Evolutionary conservation across 768 basidiomycete genomes (phyloP).

Genomic region (Krasilnikovozyma curviuscula): DNA sequence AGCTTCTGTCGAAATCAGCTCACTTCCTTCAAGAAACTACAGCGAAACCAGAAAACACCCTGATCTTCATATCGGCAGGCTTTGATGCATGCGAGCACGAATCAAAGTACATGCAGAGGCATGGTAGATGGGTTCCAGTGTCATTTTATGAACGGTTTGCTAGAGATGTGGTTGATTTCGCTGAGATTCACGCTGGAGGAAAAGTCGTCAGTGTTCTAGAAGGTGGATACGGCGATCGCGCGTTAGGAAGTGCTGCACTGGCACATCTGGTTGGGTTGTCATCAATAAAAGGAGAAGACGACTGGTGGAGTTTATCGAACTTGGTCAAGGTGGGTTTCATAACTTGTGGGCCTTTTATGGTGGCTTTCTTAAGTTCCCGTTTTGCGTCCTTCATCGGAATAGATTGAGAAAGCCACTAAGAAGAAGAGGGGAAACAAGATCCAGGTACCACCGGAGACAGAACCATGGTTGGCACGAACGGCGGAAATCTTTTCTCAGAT

Average conservation of each 20-base stretch:
- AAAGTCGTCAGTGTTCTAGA: slow-evolving; percentile 74
- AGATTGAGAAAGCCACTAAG: slow-evolving; percentile 51
- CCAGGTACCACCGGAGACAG: slow-evolving; percentile 22
- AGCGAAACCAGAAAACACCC: slow-evolving; percentile 41
- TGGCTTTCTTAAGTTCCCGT: background rate
- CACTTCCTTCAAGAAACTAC: slow-evolving; percentile 49
- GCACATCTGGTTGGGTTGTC: slow-evolving; percentile 55
- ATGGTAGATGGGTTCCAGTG: slow-evolving; percentile 67
- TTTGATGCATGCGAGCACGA: slow-evolving; percentile 94
- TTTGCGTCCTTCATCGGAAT: background rate
- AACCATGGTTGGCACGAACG: slow-evolving; percentile 44
- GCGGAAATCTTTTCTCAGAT: slow-evolving; percentile 34
- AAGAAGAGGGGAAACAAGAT: slow-evolving; percentile 34
- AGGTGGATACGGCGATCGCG: slow-evolving; percentile 84
- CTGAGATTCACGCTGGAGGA: slow-evolving; percentile 44
- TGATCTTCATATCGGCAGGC: slow-evolving; percentile 87
- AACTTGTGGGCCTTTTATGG: background rate
- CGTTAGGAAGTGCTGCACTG: slow-evolving; percentile 62
- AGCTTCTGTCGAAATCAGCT: slow-evolving; percentile 46
- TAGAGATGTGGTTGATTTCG: slow-evolving; percentile 45
- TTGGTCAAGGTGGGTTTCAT: slow-evolving; percentile 36
- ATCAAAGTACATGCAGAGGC: slow-evolving; percentile 72
- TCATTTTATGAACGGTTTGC: slow-evolving; percentile 74
- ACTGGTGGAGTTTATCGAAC: slow-evolving; percentile 50
- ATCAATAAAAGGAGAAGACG: slow-evolving; percentile 18